Conservation (phyloP, 2,329 filamentous ascomycete genomes). For the Aspergillus tubingensis region DNA sequence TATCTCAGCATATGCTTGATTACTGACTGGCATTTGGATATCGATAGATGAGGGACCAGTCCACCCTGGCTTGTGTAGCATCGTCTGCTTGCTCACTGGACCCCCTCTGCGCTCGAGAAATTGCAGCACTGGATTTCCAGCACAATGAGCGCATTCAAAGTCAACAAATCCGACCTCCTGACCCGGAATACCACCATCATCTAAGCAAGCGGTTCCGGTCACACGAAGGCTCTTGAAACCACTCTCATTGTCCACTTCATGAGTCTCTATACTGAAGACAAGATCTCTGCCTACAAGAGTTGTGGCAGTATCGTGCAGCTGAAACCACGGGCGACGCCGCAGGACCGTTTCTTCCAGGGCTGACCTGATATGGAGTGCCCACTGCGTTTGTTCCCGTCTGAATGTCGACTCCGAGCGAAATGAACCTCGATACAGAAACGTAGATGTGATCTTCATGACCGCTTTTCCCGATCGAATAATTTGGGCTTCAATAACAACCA, state of each 20-base stretch:
- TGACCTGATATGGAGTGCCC: conserved; percentile 8
- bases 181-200: background rate
- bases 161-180: conserved; percentile 10
- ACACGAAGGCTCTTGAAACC: conserved; percentile 8
- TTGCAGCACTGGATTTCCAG: conserved; percentile 19
- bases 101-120: conserved; percentile 20
- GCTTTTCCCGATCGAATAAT: conserved; percentile 13
- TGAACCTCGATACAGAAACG: conserved; percentile 16
- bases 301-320: background rate
- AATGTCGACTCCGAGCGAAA: background rate
- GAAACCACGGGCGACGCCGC: conserved; percentile 17
- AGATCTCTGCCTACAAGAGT: conserved; percentile 14
- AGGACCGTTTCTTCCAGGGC: conserved; percentile 16
- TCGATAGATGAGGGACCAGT: conserved; percentile 52
- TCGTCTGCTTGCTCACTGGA: background rate
- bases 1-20: conserved; percentile 91
- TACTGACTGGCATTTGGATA: conserved; percentile 84
- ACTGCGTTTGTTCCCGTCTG: conserved; percentile 1
- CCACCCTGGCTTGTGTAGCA: conserved; percentile 15
- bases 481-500: conserved; percentile 14
- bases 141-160: conserved; percentile 13
- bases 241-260: conserved; percentile 3
- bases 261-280: conserved; percentile 13
- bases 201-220: conserved; percentile 11
- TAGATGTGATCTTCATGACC: conserved; percentile 18